Conservation (phyloP, 1,284 basidiomycete genomes). For the Wallemia ichthyophaga region DNA sequence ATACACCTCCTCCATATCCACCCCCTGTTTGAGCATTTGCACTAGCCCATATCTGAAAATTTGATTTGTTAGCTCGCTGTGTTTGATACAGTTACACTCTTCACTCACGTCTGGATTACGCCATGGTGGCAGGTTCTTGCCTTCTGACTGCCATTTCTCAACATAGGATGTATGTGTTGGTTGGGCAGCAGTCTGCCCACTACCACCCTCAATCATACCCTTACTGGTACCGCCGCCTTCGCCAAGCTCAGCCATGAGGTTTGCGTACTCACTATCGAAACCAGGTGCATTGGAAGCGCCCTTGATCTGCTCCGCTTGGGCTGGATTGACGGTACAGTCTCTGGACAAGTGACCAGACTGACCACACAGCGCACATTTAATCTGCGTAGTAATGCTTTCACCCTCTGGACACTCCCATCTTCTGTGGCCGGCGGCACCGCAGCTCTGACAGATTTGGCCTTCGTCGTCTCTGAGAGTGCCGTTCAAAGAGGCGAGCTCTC, state of each 20-base stretch:
- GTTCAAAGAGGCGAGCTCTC: conserved; percentile 87
- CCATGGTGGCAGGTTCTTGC: not conserved
- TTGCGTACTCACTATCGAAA: conserved; percentile 93
- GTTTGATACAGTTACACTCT: too few species aligned
- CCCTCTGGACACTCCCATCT: conserved; percentile 2
- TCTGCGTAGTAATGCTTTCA: conserved; percentile 8
- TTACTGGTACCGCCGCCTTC: conserved; percentile 35
- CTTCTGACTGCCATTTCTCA: not conserved
- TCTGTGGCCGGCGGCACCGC: conserved; percentile 47
- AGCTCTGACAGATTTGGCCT: conserved; percentile 96
- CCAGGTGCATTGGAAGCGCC: not conserved
- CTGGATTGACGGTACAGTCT: conserved; percentile 9
- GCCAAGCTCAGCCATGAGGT: conserved; percentile 88
- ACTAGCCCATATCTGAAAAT: not conserved
- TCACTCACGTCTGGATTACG: not conserved
- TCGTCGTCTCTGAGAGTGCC: conserved; percentile 98
- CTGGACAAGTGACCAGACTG: conserved; percentile 13
- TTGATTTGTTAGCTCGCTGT: too few species aligned
- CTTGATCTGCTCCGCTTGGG: conserved; percentile 5
- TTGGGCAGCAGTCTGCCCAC: not conserved
- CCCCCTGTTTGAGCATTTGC: not conserved
- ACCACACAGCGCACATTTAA: conserved; percentile 14
- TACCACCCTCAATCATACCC: conserved; percentile 9
- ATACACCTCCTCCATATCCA: not conserved
- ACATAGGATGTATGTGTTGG: not conserved